Evolutionary conservation across 331 rosid genomes (phyloP).

Genomic region (Dryas integrifolia): DNA sequence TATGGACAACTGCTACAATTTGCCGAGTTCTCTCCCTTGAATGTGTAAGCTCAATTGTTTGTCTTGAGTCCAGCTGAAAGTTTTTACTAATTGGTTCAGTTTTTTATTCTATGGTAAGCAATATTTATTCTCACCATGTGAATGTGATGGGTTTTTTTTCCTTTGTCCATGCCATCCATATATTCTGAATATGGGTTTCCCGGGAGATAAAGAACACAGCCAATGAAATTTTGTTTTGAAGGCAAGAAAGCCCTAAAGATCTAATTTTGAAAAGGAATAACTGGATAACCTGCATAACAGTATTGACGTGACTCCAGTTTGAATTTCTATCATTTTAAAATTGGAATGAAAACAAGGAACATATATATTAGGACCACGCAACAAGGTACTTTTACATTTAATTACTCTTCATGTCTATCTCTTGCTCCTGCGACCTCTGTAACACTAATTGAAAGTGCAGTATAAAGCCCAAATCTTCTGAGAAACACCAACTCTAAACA

Average conservation of each 20-base stretch:
- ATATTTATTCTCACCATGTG: background rate
- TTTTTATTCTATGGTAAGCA: background rate
- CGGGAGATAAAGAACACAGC: background rate
- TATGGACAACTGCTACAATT: constrained; percentile 80
- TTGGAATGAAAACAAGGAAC: constrained; percentile 1
- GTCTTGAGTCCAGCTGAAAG: constrained; percentile 19
- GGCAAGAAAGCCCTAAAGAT: background rate
- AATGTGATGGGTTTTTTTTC: background rate
- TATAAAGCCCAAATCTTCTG: background rate
- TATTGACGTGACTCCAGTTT: background rate
- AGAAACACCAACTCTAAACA: background rate
- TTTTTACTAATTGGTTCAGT: constrained; percentile 5
- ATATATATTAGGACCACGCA: background rate
- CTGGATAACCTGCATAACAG: background rate
- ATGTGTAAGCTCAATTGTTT: constrained; percentile 50
- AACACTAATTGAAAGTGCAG: background rate
- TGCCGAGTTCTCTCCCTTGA: constrained; percentile 94
- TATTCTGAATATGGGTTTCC: background rate
- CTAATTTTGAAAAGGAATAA: background rate
- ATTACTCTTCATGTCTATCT: background rate
- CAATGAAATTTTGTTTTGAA: background rate
- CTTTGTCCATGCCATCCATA: background rate
- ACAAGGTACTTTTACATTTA: background rate
- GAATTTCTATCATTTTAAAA: background rate
- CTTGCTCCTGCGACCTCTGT: background rate